phyloP scores from a whole-genome alignment of 495 filamentous ascomycete genomes.

The Penicillium chermesinum region DNA sequence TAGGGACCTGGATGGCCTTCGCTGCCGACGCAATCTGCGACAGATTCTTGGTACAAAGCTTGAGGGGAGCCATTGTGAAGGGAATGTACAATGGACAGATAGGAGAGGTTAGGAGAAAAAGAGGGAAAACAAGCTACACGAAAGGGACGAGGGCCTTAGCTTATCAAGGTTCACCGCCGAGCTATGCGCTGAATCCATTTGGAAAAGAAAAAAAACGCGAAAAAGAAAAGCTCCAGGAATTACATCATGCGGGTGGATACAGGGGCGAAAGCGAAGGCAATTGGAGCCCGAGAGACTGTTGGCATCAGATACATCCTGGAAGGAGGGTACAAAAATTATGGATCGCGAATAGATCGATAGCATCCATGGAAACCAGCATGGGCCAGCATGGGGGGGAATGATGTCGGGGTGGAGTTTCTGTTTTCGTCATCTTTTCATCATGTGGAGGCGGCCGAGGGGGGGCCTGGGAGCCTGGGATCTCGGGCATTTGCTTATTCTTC shows the following conservation, averaged over 20 bases:
- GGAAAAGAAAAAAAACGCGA: neutral
- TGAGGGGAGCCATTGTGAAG: constrained; percentile 33
- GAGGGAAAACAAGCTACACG: neutral
- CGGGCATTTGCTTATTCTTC: too few species aligned
- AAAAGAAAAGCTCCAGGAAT: neutral
- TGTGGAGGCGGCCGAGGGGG: neutral
- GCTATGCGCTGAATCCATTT: neutral
- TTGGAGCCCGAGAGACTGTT: neutral
- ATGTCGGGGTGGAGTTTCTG: neutral
- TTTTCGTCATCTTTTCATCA: neutral
- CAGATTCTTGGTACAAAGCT: constrained; percentile 38
- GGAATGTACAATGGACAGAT: neutral
- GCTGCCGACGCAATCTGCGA: constrained; percentile 30
- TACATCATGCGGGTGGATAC: neutral
- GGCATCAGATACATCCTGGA: neutral
- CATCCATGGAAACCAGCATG: neutral
- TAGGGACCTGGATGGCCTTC: constrained; percentile 28
- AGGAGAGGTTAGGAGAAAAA: neutral
- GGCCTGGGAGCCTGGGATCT: neutral
- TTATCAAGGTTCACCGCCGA: neutral
- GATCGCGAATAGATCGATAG: neutral
- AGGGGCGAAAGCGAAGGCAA: neutral
- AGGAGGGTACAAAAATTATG: too few species aligned
- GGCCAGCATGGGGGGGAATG: neutral
- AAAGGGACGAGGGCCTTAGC: neutral